Conservation (phyloP, 1,139 yeast genomes). For the Lodderomyces elongisporus region DNA sequence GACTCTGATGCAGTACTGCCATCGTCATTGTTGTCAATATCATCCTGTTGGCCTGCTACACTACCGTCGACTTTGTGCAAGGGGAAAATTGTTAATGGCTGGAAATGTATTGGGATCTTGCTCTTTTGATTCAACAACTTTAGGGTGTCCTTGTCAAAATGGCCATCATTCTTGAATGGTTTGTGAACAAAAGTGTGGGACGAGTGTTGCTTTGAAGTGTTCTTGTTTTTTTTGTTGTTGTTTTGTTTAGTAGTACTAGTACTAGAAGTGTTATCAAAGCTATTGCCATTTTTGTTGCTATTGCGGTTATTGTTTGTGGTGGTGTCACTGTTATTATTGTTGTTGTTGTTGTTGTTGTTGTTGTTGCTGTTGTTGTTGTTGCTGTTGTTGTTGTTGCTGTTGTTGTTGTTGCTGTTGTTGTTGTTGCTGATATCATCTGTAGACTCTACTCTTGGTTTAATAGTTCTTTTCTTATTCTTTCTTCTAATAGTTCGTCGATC, state of each 20-base stretch:
- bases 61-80: conserved; percentile 10
- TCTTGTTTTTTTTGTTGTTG: too few relatives aligned
- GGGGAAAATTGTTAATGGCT: conserved; percentile 12
- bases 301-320: too few relatives aligned
- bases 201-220: neutral
- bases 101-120: conserved; percentile 9
- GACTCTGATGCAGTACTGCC: neutral
- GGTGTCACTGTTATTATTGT: too few relatives aligned
- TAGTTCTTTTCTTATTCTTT: conserved; percentile 12
- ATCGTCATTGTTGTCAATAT: neutral
- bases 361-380: neutral
- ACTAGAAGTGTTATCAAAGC: too few relatives aligned
- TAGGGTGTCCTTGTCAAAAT: conserved; percentile 10
- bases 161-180: conserved; percentile 6
- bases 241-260: too few relatives aligned
- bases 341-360: neutral
- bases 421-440: neutral
- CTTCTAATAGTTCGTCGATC: conserved; percentile 17
- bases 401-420: conserved; percentile 1
- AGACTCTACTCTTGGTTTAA: conserved; percentile 1
- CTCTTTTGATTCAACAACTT: conserved; percentile 8
- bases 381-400: too few relatives aligned
- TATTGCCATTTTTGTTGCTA: too few relatives aligned
- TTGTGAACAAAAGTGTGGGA: conserved; percentile 2
- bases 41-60: neutral